Evolutionary conservation across 2,329 filamentous ascomycete genomes (phyloP).

Genomic region (Cytospora mali): DNA sequence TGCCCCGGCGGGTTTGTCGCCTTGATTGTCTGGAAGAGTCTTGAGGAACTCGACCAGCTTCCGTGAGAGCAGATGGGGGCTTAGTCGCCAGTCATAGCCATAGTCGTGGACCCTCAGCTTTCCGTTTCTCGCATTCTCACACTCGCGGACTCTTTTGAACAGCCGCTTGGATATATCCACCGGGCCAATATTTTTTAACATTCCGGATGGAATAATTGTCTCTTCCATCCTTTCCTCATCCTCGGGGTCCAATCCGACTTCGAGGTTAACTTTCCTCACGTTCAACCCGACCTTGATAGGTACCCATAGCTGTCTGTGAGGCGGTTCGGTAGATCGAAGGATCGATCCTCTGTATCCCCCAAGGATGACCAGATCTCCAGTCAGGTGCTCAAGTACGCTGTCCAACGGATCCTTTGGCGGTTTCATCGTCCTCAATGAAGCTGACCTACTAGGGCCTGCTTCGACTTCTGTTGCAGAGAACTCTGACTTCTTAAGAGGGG

Average conservation of each 20-base stretch:
- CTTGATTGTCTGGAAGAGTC: slow-evolving; percentile 71
- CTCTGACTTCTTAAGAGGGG: slow-evolving; percentile 35
- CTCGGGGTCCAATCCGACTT: slow-evolving; percentile 78
- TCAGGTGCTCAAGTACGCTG: slow-evolving; percentile 65
- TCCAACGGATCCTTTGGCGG: slow-evolving; percentile 46
- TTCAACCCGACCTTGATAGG: slow-evolving; percentile 92
- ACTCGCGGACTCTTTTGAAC: slow-evolving; percentile 75
- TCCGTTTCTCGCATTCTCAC: slow-evolving; percentile 71
- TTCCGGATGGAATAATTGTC: slow-evolving; percentile 81
- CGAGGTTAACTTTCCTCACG: slow-evolving; percentile 86
- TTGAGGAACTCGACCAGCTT: slow-evolving; percentile 75
- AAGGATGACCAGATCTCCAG: slow-evolving; percentile 83
- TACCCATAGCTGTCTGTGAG: slow-evolving; percentile 89
- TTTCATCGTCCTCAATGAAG: slow-evolving; percentile 31
- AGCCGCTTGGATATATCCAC: slow-evolving; percentile 86
- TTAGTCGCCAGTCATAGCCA: slow-evolving; percentile 92
- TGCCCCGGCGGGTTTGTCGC: slow-evolving; percentile 63
- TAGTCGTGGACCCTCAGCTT: slow-evolving; percentile 83
- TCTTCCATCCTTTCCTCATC: slow-evolving; percentile 85
- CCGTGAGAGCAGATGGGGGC: slow-evolving; percentile 73
- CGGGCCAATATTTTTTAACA: slow-evolving; percentile 88
- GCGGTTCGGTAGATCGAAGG: slow-evolving; percentile 79
- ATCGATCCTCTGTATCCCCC: slow-evolving; percentile 91
- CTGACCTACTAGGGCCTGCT: slow-evolving; percentile 26
- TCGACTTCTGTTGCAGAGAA: slow-evolving; percentile 21